These are phyloP conservation scores for Solanum sitiens DNA, from an alignment of 257 asterid genomes.

Conservation along the genomic window DNA sequence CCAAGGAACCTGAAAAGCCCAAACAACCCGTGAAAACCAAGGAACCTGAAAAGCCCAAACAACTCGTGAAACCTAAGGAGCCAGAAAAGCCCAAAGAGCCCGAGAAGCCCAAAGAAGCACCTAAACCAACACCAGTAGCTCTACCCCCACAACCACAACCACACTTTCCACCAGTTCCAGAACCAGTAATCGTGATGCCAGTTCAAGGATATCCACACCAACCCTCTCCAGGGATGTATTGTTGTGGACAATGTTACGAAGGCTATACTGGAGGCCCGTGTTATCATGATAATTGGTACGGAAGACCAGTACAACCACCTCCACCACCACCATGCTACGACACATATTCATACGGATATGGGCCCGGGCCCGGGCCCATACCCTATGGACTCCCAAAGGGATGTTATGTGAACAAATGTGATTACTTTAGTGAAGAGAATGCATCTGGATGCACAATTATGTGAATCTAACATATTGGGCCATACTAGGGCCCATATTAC, in stretches of 20 bases:
- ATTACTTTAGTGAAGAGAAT: slow-evolving; percentile 48
- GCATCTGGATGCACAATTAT: slow-evolving; percentile 44
- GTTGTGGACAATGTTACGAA: slow-evolving; percentile 23
- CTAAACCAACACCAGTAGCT: neutral
- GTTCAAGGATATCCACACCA: slow-evolving; percentile 37
- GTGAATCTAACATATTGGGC: slow-evolving; percentile 10
- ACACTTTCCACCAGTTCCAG: neutral
- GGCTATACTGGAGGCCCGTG: slow-evolving; percentile 13
- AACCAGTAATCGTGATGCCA: slow-evolving; percentile 13
- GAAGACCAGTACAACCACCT: slow-evolving; percentile 22
- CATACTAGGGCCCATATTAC: neutral
- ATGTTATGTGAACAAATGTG: slow-evolving; percentile 23
- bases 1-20: neutral
- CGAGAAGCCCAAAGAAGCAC: neutral
- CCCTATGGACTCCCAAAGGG: slow-evolving; percentile 16
- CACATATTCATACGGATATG: slow-evolving; percentile 10
- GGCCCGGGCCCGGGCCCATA: neutral
- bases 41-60: slow-evolving; percentile 13
- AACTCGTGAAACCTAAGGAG: neutral
- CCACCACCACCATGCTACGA: slow-evolving; percentile 10
- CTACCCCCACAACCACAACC: neutral
- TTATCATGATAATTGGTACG: slow-evolving; percentile 28
- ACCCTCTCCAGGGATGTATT: neutral
- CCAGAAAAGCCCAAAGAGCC: neutral
- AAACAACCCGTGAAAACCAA: neutral